Evolutionary conservation across 1,139 yeast genomes (phyloP), one percentile per base, ranked within the genome.

Genomic region (Yamadazyma jaroonii): DNA sequence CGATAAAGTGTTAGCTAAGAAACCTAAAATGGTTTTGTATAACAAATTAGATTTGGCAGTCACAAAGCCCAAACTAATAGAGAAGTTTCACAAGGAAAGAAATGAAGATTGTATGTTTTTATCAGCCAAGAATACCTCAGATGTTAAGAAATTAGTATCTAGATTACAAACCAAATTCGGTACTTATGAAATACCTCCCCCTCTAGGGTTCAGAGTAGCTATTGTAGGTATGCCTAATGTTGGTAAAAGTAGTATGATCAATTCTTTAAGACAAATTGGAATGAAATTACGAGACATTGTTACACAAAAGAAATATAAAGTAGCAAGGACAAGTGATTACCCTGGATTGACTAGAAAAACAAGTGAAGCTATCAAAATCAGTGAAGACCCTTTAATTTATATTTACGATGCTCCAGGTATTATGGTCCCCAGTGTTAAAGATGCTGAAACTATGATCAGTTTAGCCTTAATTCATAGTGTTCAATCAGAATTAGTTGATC

Each of bases 221-320:
- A 79, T 92, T 34, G 81, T 85, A 9, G 98, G 98, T 0, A 86
- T 92, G 95, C 98, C 98, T 1, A 92, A 92, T 57, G 96, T 89
- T n/a, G 98, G 98, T 1, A 92, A 92, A 58, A 86, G 96, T n/a
- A 84, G 95, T 0, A 62, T 92, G 40, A 83, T 90, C 9, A 92
- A 92, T 54, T 72, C 84, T 0, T 62, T 92, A 36, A 63, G 97
- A 40, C 67, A 68, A 15, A 75, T 74, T 2, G 87, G 88, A 2
- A 47, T 57, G 9, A 29, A 24, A 4, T 37, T 39, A 8, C 36
- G 46, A 1, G 42, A 34, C 8, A 32, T 34, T 14, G 46, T 64
- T 11, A 9, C 25, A 22, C 9, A 7, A 7, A 35, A 29, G 28
- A 76, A 63, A 37, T 69, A 69, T 43, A 84, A 84, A 52, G 97